phyloP scores from a whole-genome alignment of 2,329 filamentous ascomycete species.

The Paecilomyces variotii region DNA sequence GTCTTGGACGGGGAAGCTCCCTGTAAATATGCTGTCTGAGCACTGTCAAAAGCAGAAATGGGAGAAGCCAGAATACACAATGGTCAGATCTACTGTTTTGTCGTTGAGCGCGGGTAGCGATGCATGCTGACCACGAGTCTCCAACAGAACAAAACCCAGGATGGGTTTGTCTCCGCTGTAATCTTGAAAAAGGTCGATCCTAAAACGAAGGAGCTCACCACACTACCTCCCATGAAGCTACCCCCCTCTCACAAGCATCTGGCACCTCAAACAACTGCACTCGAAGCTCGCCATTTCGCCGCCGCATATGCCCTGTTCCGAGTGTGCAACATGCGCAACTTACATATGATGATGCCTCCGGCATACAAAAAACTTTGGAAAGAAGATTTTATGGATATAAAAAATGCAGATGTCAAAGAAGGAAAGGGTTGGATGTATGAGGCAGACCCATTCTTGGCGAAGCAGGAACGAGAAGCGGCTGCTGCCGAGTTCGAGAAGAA shows the following conservation, averaged over 20 bases:
- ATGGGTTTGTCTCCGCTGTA: conserved; percentile 73
- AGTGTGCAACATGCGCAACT: conserved; percentile 90
- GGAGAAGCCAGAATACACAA: conserved; percentile 87
- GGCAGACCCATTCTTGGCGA: conserved; percentile 80
- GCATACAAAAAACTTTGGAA: conserved; percentile 89
- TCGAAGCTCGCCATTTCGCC: conserved; percentile 89
- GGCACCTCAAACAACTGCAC: conserved; percentile 65
- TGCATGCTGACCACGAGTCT: neutral
- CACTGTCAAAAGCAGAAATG: conserved; percentile 94
- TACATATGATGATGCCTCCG: conserved; percentile 88
- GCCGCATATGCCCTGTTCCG: conserved; percentile 87
- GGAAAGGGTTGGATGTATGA: conserved; percentile 86
- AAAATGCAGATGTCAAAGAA: conserved; percentile 69
- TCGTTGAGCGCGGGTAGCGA: neutral
- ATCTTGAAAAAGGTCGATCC: conserved; percentile 64
- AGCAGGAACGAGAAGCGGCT: conserved; percentile 70
- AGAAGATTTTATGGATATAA: conserved; percentile 71
- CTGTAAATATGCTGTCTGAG: conserved; percentile 86
- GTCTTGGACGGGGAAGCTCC: conserved; percentile 96
- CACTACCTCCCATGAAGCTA: conserved; percentile 73
- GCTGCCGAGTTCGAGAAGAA: conserved; percentile 72
- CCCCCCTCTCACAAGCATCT: conserved; percentile 69
- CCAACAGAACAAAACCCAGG: conserved; percentile 55
- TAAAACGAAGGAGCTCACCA: conserved; percentile 72
- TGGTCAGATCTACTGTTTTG: conserved; percentile 41